Conservation (phyloP, 352 stramenopile genomes). For the Globisporangium orthogonon region DNA sequence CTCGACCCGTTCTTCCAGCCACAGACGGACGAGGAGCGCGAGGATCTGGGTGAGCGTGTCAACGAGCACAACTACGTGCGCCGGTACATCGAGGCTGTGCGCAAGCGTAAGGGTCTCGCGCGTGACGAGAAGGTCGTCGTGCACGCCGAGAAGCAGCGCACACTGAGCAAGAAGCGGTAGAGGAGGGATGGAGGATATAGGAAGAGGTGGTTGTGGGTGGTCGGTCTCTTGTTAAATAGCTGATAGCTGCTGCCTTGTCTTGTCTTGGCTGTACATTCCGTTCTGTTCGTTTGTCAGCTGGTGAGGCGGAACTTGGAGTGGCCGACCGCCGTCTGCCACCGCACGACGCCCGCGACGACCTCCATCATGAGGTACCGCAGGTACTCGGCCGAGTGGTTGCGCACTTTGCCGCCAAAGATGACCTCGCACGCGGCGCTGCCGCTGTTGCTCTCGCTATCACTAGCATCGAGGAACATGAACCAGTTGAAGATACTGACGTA, state of each 20-base stretch:
- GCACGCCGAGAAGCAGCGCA: constrained; percentile 95
- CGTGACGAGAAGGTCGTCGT: constrained; percentile 95
- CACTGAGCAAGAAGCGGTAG: constrained; percentile 79
- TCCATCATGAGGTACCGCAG: constrained; percentile 63
- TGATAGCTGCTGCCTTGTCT: no score
- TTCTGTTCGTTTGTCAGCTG: constrained; percentile 1
- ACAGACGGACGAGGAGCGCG: constrained; percentile 92
- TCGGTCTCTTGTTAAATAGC: neutral
- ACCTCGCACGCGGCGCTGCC: constrained; percentile 36
- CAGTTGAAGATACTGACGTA: constrained; percentile 66
- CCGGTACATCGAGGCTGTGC: constrained; percentile 92
- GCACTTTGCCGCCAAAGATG: constrained; percentile 49
- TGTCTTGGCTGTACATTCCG: no score
- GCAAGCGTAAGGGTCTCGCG: constrained; percentile 92
- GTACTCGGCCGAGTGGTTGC: constrained; percentile 47
- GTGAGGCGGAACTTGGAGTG: constrained; percentile 43
- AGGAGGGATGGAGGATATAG: neutral
- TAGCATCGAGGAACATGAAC: constrained; percentile 65
- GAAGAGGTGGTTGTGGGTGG: neutral
- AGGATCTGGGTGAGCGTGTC: constrained; percentile 92
- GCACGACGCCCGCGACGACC: constrained; percentile 48
- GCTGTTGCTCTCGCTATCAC: neutral
- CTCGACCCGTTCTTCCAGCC: constrained; percentile 97
- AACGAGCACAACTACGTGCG: constrained; percentile 92
- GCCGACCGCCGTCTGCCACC: constrained; percentile 61